Evolutionary conservation across 176 grass and related monocot genomes (phyloP).

Genomic region (Phyllostachys edulis): DNA sequence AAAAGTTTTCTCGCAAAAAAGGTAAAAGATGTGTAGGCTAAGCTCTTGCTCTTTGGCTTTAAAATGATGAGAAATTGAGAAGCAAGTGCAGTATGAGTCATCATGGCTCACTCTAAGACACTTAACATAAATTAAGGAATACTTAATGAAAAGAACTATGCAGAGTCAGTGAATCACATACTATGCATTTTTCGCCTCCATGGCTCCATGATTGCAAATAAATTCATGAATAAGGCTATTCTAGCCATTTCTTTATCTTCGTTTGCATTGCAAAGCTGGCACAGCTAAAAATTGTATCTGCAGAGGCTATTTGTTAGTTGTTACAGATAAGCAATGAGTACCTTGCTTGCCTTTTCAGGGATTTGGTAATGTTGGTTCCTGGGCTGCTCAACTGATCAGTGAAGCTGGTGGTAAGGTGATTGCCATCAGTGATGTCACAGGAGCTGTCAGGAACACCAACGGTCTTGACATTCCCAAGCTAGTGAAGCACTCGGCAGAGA

Average conservation of each 20-base stretch:
- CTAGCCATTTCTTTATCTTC: not conserved
- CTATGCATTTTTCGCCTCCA: not conserved
- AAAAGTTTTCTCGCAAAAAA: not conserved
- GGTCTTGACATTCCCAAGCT: constrained; percentile 72
- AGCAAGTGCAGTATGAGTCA: not conserved
- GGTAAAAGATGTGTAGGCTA: constrained; percentile 27
- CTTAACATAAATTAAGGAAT: not conserved
- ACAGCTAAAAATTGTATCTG: not conserved
- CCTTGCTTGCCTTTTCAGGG: constrained; percentile 50
- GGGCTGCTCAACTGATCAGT: constrained; percentile 76
- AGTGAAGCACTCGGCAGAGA: constrained; percentile 53
- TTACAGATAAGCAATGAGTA: not conserved
- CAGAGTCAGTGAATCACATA: not conserved
- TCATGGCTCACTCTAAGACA: not conserved
- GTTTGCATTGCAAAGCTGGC: not conserved
- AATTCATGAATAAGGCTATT: not conserved
- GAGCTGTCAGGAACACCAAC: constrained; percentile 68
- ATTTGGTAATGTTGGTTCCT: constrained; percentile 93
- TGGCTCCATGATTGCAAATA: not conserved
- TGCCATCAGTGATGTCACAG: constrained; percentile 81
- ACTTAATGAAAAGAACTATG: not conserved
- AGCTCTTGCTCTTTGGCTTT: not conserved
- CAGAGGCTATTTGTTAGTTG: not conserved
- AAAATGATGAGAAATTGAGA: not conserved
- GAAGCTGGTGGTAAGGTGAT: constrained; percentile 81